Evolutionary conservation across 2,329 filamentous ascomycete species (phyloP), one percentile per base, ranked within the genome.

Genomic region (Phialophora tarda): DNA sequence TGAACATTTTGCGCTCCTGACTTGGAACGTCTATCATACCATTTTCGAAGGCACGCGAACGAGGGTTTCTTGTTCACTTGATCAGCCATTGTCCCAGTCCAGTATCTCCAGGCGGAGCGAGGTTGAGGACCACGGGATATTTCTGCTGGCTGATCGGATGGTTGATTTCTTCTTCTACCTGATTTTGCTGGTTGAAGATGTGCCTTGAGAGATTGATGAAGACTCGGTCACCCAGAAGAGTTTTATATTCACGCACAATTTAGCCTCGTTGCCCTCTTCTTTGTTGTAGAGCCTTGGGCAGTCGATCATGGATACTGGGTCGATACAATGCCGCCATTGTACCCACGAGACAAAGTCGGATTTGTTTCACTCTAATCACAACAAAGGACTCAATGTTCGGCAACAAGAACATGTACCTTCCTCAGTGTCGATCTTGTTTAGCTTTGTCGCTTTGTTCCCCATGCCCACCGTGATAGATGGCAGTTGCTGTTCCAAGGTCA

Each of bases 41-140:
- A 60, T 54, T 30, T 51, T 24, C 59, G 59, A 53, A 61, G 26
- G 41, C 26, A 14, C 32, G 44, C 30, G 26, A 55, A 55, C 30
- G 53, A 55, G 8, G 38, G 41, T 55, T 63, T 66, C 54, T 66
- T 63, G 48, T 53, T 54, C 12, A 55, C 41, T 24, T 59, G 44
- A 34, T 38, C 55, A 26, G 53, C 48, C 30, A 63, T 38, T 30
- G n/a, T 63, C 48, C 14, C 26, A 28, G 28, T 12, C 32, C 48
- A 1, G 4, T n/a, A n/a, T 32, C 24, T 4, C 28, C 34, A 7
- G 14, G 26, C 7, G 23, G 41, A n/a, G 24, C 17, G n/a, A 24
- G n/a, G 24, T 26, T 51, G 48, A 26, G 24, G 28, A 34, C 26
- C n/a, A 24, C 24, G 23, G 8, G 44, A 51, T 53, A 44, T 21